These are phyloP conservation scores for Nicotiana obtusifolia DNA, from an alignment of 257 asterid species.

Conservation along the genomic window DNA sequence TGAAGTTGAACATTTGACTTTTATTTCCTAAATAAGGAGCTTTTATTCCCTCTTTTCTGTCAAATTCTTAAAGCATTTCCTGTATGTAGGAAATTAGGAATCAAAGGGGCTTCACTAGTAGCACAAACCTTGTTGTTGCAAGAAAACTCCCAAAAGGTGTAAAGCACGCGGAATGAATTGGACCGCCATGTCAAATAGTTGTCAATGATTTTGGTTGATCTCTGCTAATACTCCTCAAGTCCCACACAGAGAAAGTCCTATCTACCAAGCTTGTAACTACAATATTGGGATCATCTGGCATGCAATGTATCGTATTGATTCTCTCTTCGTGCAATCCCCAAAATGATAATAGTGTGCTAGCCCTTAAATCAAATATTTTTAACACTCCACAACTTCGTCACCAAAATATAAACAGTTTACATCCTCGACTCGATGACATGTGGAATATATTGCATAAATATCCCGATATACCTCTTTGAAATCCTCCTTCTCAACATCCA, in stretches of 20 bases:
- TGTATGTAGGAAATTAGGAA: neutral
- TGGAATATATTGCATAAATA: conserved; percentile 38
- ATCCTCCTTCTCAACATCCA: conserved; percentile 70
- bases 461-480: conserved; percentile 51
- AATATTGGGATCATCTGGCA: conserved; percentile 35
- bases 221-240: conserved; percentile 48
- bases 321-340: conserved; percentile 50
- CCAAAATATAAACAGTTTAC: conserved; percentile 44
- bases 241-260: conserved; percentile 82
- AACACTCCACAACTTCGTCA: conserved; percentile 50
- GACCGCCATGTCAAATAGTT: conserved; percentile 48
- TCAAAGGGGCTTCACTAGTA: no score
- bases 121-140: conserved; percentile 73
- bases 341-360: conserved; percentile 42
- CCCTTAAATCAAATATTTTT: conserved; percentile 51
- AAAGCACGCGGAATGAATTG: conserved; percentile 77
- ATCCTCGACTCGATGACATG: conserved; percentile 37
- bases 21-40: no score
- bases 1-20: no score
- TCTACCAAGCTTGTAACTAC: conserved; percentile 78
- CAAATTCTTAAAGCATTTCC: neutral
- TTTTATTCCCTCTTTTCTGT: no score
- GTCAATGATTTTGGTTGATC: conserved; percentile 33
- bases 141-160: conserved; percentile 71
- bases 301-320: conserved; percentile 78